Evolutionary conservation across 2,329 filamentous ascomycete species (phyloP).

Genomic region (Amesomyces nigricolor): DNA sequence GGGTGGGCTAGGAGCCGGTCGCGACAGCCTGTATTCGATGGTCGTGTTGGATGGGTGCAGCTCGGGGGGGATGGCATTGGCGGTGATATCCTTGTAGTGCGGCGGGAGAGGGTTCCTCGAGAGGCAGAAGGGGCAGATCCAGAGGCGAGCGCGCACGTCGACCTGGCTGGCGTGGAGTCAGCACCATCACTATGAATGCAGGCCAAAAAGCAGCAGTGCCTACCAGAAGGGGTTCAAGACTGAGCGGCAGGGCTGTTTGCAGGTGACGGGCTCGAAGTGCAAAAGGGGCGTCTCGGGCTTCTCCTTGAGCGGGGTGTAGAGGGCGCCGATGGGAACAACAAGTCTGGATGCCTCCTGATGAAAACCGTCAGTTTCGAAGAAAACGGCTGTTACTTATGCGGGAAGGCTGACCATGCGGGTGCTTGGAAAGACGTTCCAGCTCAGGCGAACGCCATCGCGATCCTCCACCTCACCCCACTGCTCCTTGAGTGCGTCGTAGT

Average conservation of each 20-base stretch:
- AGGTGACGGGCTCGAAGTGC: constrained; percentile 93
- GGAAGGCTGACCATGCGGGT: constrained; percentile 74
- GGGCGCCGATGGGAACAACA: constrained; percentile 90
- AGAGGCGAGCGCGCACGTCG: constrained; percentile 74
- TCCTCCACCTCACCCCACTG: constrained; percentile 97
- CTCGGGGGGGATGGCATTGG: constrained; percentile 76
- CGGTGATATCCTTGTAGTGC: constrained; percentile 86
- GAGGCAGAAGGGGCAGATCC: constrained; percentile 86
- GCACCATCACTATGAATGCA: background rate
- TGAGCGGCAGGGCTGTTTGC: constrained; percentile 91
- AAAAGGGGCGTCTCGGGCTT: constrained; percentile 83
- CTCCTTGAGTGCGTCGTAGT: constrained; percentile 89
- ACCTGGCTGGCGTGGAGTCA: constrained; percentile 56
- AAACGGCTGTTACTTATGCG: background rate
- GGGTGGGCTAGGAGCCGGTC: constrained; percentile 76
- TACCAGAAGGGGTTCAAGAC: constrained; percentile 97
- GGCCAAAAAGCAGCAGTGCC: constrained; percentile 28
- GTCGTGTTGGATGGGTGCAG: constrained; percentile 77
- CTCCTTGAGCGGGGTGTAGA: constrained; percentile 95
- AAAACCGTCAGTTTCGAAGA: constrained; percentile 27
- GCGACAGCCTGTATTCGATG: constrained; percentile 79
- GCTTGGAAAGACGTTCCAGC: constrained; percentile 98
- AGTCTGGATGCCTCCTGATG: constrained; percentile 82
- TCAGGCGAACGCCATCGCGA: constrained; percentile 88
- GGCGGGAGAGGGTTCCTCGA: constrained; percentile 76